phyloP scores from a whole-genome alignment of 2,329 filamentous ascomycete species.

The Aspergillus sp. region DNA sequence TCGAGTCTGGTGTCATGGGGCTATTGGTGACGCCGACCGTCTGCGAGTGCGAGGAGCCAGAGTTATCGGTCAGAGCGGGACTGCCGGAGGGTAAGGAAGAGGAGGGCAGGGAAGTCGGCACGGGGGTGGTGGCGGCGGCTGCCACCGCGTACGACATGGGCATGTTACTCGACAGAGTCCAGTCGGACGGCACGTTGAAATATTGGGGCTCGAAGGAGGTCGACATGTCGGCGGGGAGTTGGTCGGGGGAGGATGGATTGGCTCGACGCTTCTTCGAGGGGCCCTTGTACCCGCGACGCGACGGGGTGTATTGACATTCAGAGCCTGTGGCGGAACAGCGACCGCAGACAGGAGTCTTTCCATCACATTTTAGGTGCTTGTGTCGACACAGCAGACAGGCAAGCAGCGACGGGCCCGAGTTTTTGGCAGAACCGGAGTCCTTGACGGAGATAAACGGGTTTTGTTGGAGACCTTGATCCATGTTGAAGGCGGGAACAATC shows the following conservation, averaged over 20 bases:
- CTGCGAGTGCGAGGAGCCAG: constrained; percentile 21
- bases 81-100: constrained; percentile 26
- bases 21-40: constrained; percentile 22
- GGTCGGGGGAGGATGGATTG: constrained; percentile 39
- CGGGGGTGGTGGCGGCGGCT: constrained; percentile 22
- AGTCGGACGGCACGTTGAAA: constrained; percentile 43
- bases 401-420: constrained; percentile 42
- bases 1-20: constrained; percentile 42
- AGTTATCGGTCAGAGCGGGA: constrained; percentile 25
- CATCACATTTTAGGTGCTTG: constrained; percentile 77
- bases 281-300: constrained; percentile 74
- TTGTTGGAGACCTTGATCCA: constrained; percentile 26
- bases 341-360: constrained; percentile 64
- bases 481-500: constrained; percentile 18
- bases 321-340: constrained; percentile 63
- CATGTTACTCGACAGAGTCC: constrained; percentile 40
- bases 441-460: constrained; percentile 21
- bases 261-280: constrained; percentile 54
- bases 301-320: constrained; percentile 72
- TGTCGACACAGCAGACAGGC: constrained; percentile 53
- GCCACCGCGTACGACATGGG: constrained; percentile 23
- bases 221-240: constrained; percentile 54
- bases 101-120: constrained; percentile 20
- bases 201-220: constrained; percentile 23
- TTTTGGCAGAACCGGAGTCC: constrained; percentile 24